Conservation (phyloP, 1,139 yeast species). For the Citeromyces siamensis region DNA sequence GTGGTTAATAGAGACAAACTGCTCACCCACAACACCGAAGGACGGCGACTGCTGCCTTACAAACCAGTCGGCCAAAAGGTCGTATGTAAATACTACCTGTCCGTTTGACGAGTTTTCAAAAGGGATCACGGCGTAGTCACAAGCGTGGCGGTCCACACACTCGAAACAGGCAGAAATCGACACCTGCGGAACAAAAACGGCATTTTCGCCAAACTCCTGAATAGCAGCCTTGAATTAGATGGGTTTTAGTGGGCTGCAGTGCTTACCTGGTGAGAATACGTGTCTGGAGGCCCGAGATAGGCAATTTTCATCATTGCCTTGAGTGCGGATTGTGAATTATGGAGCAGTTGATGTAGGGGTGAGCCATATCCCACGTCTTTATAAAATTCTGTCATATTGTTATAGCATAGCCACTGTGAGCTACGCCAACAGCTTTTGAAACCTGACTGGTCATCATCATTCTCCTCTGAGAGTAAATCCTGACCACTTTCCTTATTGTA, state of each 20-base stretch:
- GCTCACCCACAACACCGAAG: conserved; percentile 59
- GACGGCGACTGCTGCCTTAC: conserved; percentile 10
- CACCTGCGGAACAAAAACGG: conserved; percentile 27
- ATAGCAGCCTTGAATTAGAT: conserved; percentile 42
- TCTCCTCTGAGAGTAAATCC: too few relatives aligned
- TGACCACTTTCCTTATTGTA: too few relatives aligned
- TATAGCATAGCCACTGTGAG: too few relatives aligned
- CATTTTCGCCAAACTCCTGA: conserved; percentile 40
- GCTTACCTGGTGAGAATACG: conserved; percentile 83
- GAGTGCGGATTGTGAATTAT: too few relatives aligned
- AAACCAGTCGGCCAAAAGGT: conserved; percentile 62
- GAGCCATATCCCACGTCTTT: too few relatives aligned
- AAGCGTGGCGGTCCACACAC: conserved; percentile 26
- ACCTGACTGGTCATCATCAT: too few relatives aligned
- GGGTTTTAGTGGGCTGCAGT: conserved; percentile 7
- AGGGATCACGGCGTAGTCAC: conserved; percentile 77
- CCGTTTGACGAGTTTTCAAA: conserved; percentile 94
- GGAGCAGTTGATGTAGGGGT: too few relatives aligned
- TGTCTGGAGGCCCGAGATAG: conserved; percentile 80
- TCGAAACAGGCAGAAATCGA: conserved; percentile 58
- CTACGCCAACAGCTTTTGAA: too few relatives aligned
- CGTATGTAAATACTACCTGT: conserved; percentile 78
- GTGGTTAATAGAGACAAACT: conserved; percentile 75
- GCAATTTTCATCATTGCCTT: conserved; percentile 30
- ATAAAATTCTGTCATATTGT: too few relatives aligned